Evolutionary conservation across 108 stramenopile species (phyloP).

Genomic region (Pseudonitzschia delicatissima): DNA sequence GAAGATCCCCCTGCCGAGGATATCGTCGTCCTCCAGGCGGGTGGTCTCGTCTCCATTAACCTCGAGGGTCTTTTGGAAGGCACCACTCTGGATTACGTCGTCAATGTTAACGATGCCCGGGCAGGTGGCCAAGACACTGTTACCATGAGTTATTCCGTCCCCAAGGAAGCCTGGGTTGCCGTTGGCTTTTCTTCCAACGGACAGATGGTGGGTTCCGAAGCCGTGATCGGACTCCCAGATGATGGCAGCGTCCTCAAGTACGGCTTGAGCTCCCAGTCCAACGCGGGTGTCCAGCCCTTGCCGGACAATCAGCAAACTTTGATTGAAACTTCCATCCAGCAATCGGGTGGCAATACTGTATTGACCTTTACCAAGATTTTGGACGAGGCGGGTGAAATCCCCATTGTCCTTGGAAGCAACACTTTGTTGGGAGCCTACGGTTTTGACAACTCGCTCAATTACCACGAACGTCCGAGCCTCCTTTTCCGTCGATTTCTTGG

Average conservation of each 20-base stretch:
- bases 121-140: constrained; percentile 29
- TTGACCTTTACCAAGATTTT: constrained; percentile 67
- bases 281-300: constrained; percentile 33
- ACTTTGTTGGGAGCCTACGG: constrained; percentile 52
- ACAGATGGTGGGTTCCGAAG: constrained; percentile 47
- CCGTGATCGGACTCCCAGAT: constrained; percentile 59
- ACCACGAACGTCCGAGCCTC: constrained; percentile 33
- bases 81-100: constrained; percentile 5
- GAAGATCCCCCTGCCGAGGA: no score
- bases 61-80: constrained; percentile 18
- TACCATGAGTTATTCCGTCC: constrained; percentile 23
- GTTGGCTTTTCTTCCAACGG: constrained; percentile 31
- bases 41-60: not conserved
- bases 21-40: no score
- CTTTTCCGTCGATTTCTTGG: not conserved
- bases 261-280: constrained; percentile 22
- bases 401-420: constrained; percentile 41
- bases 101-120: constrained; percentile 19
- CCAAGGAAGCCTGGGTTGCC: constrained; percentile 38
- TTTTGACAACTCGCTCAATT: constrained; percentile 27
- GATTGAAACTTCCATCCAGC: constrained; percentile 37
- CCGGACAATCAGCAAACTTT: constrained; percentile 48
- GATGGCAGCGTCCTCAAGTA: constrained; percentile 45
- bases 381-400: constrained; percentile 43
- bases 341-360: constrained; percentile 34